Base-by-base conservation (phyloP, 306 rosid genomes). In the Trichosanthes cucumerina region DNA sequence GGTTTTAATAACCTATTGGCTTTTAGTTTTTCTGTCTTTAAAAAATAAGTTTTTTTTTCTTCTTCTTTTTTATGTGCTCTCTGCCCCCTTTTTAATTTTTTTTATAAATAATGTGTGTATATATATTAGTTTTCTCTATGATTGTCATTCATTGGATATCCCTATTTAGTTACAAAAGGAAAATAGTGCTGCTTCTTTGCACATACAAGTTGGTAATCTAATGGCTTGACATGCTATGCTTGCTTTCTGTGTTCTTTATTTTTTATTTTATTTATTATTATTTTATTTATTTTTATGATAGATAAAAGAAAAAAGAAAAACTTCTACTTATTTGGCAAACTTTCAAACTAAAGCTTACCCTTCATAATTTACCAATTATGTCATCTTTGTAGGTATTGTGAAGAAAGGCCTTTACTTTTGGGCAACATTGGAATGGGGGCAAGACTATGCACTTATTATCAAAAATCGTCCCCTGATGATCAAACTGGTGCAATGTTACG, bases 381-480 rank as follows among this genome's bases (percentile, higher is more conserved):
- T 79, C 79, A 44, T 82, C 74, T 79, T 83, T 77, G 54, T 70
- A 95, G 98, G 89, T 94, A 94, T 83, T 92, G 97, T 60, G 98
- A 94, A 89, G 98, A 94, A 88, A 89, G 98, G 79, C 98, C 98
- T 83, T 87, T 94, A 81, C 94, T 94, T 81, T 81, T 92, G 88
- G 86, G 97, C 87, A 94, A 90, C 85, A 88, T 82, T 80, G 98
- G 98, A 77, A 92, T 92, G 98, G 98, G 97, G 80, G 95, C 96
- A 65, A 92, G 95, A 82, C 90, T 94, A 24, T 94, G 98, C 84
- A 92, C 95, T n/a, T 94, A 94, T 82, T 92, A 92, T 83, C 95
- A 90, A 83, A 94, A 94, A 82, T 83, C 85, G 59, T 89, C 92
- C 21, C 91, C 97, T 1, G 98, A 94, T 79, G 97, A 92, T 86